A percentile compares a stretch with the other conserved stretches of the same genome.
These are phyloP conservation scores for Nigrospora sphaerica DNA, from an alignment of 2,329 filamentous ascomycete species.

Conservation along the genomic window DNA sequence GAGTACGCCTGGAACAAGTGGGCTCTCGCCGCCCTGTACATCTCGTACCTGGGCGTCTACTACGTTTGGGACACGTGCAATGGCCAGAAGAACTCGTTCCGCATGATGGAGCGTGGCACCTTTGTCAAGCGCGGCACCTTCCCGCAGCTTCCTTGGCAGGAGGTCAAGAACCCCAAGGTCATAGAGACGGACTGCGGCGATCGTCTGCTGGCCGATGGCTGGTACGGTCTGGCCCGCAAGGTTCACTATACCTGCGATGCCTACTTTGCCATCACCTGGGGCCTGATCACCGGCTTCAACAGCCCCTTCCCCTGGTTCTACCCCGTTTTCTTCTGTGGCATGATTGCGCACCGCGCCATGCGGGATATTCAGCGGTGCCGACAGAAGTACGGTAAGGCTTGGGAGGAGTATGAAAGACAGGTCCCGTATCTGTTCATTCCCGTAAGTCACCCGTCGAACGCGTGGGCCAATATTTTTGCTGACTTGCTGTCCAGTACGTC, in stretches of 20 bases:
- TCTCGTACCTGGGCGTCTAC: slow-evolving; percentile 75
- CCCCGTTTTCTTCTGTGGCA: slow-evolving; percentile 68
- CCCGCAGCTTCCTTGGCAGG: slow-evolving; percentile 85
- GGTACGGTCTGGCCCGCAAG: slow-evolving; percentile 71
- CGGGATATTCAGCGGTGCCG: slow-evolving; percentile 72
- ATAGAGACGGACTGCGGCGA: slow-evolving; percentile 69
- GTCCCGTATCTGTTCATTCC: slow-evolving; percentile 77
- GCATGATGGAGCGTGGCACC: slow-evolving; percentile 69
- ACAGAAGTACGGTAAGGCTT: slow-evolving; percentile 74
- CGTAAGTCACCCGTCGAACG: slow-evolving; percentile 15
- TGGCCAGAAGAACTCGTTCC: slow-evolving; percentile 90
- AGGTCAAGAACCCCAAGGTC: slow-evolving; percentile 70
- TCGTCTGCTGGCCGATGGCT: slow-evolving; percentile 75
- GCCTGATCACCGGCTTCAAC: slow-evolving; percentile 42
- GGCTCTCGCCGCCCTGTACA: slow-evolving; percentile 57
- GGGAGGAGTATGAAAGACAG: slow-evolving; percentile 71
- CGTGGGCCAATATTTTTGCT: too few species aligned
- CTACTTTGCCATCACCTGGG: slow-evolving; percentile 44
- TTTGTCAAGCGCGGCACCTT: slow-evolving; percentile 68
- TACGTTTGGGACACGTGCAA: slow-evolving; percentile 91
- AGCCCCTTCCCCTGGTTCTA: slow-evolving; percentile 90
- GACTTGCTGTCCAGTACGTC: background rate
- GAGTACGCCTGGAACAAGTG: slow-evolving; percentile 71
- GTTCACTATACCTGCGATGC: slow-evolving; percentile 42
- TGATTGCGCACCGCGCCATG: slow-evolving; percentile 73